Evolutionary conservation across 768 basidiomycete genomes (phyloP).

Genomic region (Suillus subluteus): DNA sequence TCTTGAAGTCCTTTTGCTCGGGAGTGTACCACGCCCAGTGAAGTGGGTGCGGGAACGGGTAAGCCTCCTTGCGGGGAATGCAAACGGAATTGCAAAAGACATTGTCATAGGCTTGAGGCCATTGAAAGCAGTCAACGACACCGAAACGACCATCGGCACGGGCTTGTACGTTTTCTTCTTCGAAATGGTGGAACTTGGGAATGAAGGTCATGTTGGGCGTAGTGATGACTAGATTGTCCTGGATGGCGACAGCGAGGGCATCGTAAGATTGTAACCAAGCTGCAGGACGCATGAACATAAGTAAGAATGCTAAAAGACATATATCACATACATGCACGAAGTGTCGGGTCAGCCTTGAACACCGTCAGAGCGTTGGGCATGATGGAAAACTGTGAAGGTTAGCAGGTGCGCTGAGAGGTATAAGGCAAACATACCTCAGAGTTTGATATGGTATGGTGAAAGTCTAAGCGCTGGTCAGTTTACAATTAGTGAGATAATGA

Average conservation of each 20-base stretch:
- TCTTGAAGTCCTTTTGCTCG: not conserved
- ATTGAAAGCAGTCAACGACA: not conserved
- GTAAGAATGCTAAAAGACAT: too few relatives aligned
- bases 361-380: not conserved
- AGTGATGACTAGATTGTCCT: constrained; percentile 2
- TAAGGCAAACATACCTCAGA: not conserved
- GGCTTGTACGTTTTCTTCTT: not conserved
- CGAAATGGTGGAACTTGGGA: not conserved
- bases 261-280: not conserved
- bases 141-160: not conserved
- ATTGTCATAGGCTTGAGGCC: not conserved
- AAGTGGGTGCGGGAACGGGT: not conserved
- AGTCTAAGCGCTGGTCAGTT: not conserved
- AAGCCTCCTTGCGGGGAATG: not conserved
- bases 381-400: not conserved
- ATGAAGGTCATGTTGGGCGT: not conserved
- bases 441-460: not conserved
- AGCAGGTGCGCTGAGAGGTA: not conserved
- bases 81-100: not conserved
- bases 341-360: not conserved
- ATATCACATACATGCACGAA: not conserved
- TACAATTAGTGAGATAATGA: not conserved
- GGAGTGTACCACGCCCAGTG: constrained; percentile 10
- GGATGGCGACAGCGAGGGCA: not conserved
- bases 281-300: not conserved